Evolutionary conservation across 768 basidiomycete species (phyloP).

Genomic region (Trametes elegans): DNA sequence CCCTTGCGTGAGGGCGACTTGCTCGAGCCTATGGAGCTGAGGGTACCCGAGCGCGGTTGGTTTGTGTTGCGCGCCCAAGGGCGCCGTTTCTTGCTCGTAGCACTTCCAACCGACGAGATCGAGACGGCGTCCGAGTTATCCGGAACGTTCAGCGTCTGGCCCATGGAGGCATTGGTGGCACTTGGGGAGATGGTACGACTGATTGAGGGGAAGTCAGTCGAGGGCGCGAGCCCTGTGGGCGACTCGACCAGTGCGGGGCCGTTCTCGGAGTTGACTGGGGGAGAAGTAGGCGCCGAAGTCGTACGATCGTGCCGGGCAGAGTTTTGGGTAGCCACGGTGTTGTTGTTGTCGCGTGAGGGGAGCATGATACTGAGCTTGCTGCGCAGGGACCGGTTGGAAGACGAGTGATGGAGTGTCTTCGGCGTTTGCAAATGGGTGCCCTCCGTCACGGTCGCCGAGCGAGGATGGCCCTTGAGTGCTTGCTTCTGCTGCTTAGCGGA

Average conservation of each 20-base stretch:
- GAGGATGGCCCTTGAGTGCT: constrained; percentile 17
- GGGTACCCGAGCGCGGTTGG: constrained; percentile 16
- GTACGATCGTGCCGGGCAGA: constrained; percentile 21
- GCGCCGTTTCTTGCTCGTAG: constrained; percentile 21
- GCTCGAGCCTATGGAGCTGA: constrained; percentile 22
- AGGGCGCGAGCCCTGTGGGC: constrained; percentile 20
- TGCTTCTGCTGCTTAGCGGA: constrained; percentile 10
- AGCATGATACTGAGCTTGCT: constrained; percentile 22
- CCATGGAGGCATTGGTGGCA: constrained; percentile 11
- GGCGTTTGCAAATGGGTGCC: constrained; percentile 9
- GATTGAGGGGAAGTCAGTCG: constrained; percentile 3
- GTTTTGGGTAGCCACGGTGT: background rate
- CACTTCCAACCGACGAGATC: constrained; percentile 23
- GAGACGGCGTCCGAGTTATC: constrained; percentile 28
- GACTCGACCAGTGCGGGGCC: constrained; percentile 27
- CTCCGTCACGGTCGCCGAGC: constrained; percentile 22
- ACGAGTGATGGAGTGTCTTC: constrained; percentile 14
- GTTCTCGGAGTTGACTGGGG: constrained; percentile 1
- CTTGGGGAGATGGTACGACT: constrained; percentile 8
- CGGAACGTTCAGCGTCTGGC: constrained; percentile 18
- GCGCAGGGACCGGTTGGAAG: constrained; percentile 18
- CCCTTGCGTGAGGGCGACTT: constrained; percentile 42
- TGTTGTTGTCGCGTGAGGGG: constrained; percentile 13
- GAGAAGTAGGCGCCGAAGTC: constrained; percentile 5
- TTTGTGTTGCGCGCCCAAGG: constrained; percentile 19